Conservation (phyloP, 2,329 filamentous ascomycete genomes). For the Trichoderma hamatum region DNA sequence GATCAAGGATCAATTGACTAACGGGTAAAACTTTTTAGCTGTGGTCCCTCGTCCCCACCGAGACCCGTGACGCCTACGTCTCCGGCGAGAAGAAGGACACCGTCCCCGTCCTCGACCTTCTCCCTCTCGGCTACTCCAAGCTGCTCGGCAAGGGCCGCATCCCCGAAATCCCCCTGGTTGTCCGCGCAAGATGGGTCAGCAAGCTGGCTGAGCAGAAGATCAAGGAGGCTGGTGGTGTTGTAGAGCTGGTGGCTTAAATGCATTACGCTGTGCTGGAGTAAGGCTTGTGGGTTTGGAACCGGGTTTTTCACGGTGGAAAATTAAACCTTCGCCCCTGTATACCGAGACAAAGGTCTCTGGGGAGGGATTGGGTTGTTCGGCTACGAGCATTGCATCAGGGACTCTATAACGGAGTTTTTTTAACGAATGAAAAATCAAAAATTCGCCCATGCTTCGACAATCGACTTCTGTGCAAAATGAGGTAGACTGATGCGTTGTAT, state of each 20-base stretch:
- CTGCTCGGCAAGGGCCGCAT: conserved; percentile 97
- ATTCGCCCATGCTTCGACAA: conserved; percentile 38
- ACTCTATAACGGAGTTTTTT: conserved; percentile 44
- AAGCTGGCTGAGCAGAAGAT: conserved; percentile 98
- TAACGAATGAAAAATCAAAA: conserved; percentile 47
- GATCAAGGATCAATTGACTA: conserved; percentile 32
- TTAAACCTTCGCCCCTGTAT: conserved; percentile 28
- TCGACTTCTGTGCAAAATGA: conserved; percentile 14
- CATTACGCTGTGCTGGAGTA: conserved; percentile 35
- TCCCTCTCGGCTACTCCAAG: conserved; percentile 97
- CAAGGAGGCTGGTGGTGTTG: conserved; percentile 92
- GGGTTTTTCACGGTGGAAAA: conserved; percentile 32
- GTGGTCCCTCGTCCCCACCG: conserved; percentile 89
- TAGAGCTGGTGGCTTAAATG: conserved; percentile 86
- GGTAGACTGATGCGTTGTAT: not conserved
- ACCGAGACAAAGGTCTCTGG: conserved; percentile 27
- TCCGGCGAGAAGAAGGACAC: conserved; percentile 79
- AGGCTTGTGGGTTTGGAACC: conserved; percentile 40
- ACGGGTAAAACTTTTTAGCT: conserved; percentile 60
- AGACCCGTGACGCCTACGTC: conserved; percentile 93
- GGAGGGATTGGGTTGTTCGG: conserved; percentile 41
- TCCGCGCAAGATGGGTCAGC: conserved; percentile 93
- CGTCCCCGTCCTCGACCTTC: conserved; percentile 96
- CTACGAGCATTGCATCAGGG: conserved; percentile 49
- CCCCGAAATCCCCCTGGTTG: conserved; percentile 89